Percentiles rank a stretch among this genome's conserved stretches.
phyloP scores from a whole-genome alignment of 2,329 filamentous ascomycete genomes.

The Cladophialophora chaetospira region DNA sequence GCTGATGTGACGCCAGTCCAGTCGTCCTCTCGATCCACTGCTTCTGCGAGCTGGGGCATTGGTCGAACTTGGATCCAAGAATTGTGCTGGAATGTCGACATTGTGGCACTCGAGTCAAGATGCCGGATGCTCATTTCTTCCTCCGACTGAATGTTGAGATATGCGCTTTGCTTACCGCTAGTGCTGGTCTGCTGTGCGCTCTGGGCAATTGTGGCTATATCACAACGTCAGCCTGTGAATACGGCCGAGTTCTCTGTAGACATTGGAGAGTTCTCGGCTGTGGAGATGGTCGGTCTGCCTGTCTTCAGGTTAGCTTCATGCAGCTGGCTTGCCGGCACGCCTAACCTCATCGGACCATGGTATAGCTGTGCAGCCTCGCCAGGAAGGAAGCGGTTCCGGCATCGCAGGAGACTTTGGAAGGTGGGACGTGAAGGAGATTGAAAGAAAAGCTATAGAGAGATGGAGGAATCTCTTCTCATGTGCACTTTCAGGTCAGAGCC shows the following conservation, averaged over 20 bases:
- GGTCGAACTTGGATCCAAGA: not conserved
- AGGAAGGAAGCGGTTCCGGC: not conserved
- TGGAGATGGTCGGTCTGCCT: too few species aligned
- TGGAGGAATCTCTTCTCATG: not conserved
- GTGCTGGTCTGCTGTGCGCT: not conserved
- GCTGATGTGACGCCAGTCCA: constrained; percentile 51
- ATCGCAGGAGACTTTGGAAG: too few species aligned
- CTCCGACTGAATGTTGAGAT: not conserved
- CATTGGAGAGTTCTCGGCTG: not conserved
- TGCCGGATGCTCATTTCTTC: not conserved
- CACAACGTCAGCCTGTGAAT: not conserved
- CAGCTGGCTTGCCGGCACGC: constrained; percentile 8
- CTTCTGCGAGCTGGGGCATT: constrained; percentile 45
- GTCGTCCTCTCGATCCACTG: constrained; percentile 44
- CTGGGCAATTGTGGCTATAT: not conserved
- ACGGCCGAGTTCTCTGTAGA: not conserved
- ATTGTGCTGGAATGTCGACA: too few species aligned
- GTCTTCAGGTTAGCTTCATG: constrained; percentile 3
- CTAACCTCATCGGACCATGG: not conserved
- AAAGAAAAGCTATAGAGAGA: too few species aligned
- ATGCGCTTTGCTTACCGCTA: constrained; percentile 7
- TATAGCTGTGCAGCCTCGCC: not conserved
- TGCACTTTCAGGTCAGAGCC: not conserved
- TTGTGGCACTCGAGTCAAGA: not conserved
- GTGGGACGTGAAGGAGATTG: too few species aligned